Evolutionary conservation across 768 basidiomycete genomes (phyloP), one percentile per base, ranked within the genome.

Genomic region (Amyloporia xantha): DNA sequence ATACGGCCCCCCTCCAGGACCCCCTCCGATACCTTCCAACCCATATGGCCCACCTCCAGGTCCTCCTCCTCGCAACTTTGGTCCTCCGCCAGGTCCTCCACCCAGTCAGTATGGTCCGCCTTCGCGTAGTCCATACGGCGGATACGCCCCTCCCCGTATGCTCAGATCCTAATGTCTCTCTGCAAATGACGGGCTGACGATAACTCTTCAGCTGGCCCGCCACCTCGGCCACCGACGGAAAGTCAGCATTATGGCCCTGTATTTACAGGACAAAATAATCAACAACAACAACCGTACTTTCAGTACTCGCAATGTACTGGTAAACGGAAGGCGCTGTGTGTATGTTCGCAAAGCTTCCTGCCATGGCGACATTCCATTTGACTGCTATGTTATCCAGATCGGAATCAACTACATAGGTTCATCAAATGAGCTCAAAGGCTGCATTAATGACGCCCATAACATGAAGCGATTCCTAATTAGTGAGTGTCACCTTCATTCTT

Each of bases 361-460:
- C 11, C 9, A 15, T 41, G 17, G 15, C 24, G 10, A 30, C 33
- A 27, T 6, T n/a, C n/a, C n/a, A n/a, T n/a, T n/a, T n/a, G n/a
- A n/a, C n/a, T n/a, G n/a, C n/a, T n/a, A 23, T 42, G 7, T 36
- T 30, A 30, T 12, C 20, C 38, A 75, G 75, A 78, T 81, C 58
- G 78, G 79, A 0, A 77, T 80, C 59, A 73, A 73, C 60, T 81
- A 81, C 59, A 54, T 68, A 24, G 72, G 78, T 0, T 65, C 71
- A 12, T 55, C 59, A 13, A 64, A 59, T 11, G 73, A 70, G 46
- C 61, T 81, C 19, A 61, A 62, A 21, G 80, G 80, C 3, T 82
- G 81, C 55, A 78, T 79, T 62, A 82, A 81, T 56, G 81, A 83
- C 52, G 79, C 75, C 0, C 60, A 64, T 27, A 83, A 81, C 57